Evolutionary conservation across 192 early-diverging fungal species (phyloP).

Genomic region (Dissophora ornata): DNA sequence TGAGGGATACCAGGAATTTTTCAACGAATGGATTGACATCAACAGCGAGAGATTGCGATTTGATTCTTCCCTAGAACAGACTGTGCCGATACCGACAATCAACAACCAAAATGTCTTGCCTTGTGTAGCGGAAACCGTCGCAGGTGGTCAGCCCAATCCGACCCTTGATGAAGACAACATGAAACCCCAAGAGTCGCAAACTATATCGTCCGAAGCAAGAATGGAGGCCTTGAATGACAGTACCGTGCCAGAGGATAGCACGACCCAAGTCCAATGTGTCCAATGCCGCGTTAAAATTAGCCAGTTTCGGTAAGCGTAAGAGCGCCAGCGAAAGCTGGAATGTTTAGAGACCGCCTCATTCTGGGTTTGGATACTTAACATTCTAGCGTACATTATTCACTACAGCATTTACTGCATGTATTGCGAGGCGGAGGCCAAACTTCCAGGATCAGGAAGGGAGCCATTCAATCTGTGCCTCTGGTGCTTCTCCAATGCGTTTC

Average conservation of each 20-base stretch:
- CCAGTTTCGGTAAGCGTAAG: conserved; percentile 79
- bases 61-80: conserved; percentile 24
- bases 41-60: conserved; percentile 66
- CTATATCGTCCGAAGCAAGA: background rate
- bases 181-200: background rate
- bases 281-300: conserved; percentile 82
- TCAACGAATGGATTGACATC: conserved; percentile 79
- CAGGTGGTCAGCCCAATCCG: background rate
- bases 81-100: background rate
- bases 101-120: background rate
- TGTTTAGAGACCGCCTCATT: too few relatives aligned
- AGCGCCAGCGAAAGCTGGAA: too few relatives aligned
- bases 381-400: background rate
- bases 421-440: conserved; percentile 69
- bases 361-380: too few relatives aligned
- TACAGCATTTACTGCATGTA: conserved; percentile 78
- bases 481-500: conserved; percentile 79
- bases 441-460: conserved; percentile 10
- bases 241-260: conserved; percentile 5
- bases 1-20: conserved; percentile 59
- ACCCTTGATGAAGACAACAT: background rate
- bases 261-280: conserved; percentile 64
- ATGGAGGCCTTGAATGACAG: background rate
- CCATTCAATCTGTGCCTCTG: conserved; percentile 50
- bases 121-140: too few relatives aligned